These are phyloP conservation scores for Auxenochlorella protothecoides DNA, from an alignment of 139 green algal genomes.

Conservation along the genomic window DNA sequence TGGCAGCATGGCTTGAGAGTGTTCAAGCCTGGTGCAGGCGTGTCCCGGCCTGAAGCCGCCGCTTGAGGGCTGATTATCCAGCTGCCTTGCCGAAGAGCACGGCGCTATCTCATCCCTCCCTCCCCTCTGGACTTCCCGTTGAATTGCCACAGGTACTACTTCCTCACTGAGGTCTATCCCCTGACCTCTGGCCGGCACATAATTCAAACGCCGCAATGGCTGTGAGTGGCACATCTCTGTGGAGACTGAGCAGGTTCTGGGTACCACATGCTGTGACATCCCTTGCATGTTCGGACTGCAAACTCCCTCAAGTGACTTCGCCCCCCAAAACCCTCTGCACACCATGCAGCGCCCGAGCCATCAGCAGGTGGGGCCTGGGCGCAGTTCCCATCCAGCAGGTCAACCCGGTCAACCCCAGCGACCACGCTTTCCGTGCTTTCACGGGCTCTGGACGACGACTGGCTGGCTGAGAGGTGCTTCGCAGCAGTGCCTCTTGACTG, in stretches of 20 bases:
- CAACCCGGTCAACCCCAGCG: constrained; percentile 8
- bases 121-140: not conserved
- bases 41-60: too few relatives aligned
- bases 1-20: not conserved
- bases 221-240: constrained; percentile 3
- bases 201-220: constrained; percentile 22
- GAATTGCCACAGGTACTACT: constrained; percentile 6
- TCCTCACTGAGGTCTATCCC: constrained; percentile 30
- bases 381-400: constrained; percentile 10
- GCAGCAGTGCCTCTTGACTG: too few relatives aligned
- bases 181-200: constrained; percentile 5
- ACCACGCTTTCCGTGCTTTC: constrained; percentile 28
- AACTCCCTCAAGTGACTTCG: too few relatives aligned
- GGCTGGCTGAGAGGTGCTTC: constrained; percentile 8
- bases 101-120: too few relatives aligned
- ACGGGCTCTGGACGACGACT: constrained; percentile 20
- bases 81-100: too few relatives aligned
- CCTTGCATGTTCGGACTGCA: too few relatives aligned
- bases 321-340: not conserved
- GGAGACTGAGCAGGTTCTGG: too few relatives aligned
- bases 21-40: not conserved
- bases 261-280: too few relatives aligned
- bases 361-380: not conserved
- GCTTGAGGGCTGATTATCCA: too few relatives aligned
- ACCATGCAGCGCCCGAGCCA: not conserved